phyloP scores from a whole-genome alignment of 176 grass and related monocot species.

The Pharus latifolius region DNA sequence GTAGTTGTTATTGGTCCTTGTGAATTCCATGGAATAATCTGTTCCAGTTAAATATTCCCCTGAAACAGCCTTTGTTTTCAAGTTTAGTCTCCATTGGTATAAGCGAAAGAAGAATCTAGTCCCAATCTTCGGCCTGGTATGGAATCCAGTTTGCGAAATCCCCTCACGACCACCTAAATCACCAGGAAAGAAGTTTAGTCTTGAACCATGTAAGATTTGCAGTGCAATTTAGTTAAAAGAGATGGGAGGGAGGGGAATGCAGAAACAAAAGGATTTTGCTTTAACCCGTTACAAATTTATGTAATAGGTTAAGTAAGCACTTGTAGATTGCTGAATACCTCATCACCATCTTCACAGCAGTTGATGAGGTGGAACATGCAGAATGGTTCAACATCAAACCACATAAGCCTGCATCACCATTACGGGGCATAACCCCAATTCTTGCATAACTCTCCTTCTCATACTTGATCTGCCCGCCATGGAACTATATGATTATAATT shows the following conservation, averaged over 20 bases:
- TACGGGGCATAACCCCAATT: constrained; percentile 51
- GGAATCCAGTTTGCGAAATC: constrained; percentile 25
- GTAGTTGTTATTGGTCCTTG: constrained; percentile 33
- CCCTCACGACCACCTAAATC: constrained; percentile 28
- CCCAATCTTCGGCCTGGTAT: constrained; percentile 25
- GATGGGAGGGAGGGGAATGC: not conserved
- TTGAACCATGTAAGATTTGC: not conserved
- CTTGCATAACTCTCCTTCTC: constrained; percentile 48
- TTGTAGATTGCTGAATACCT: constrained; percentile 19
- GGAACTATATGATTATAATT: not conserved
- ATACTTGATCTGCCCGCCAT: constrained; percentile 37
- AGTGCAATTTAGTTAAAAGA: not conserved
- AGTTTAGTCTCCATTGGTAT: constrained; percentile 47
- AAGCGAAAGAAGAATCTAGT: not conserved
- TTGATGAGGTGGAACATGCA: constrained; percentile 49
- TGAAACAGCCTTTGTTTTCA: constrained; percentile 26
- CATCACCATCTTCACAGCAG: constrained; percentile 41
- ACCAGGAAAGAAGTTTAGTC: not conserved
- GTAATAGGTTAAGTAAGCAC: not conserved
- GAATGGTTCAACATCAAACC: constrained; percentile 45
- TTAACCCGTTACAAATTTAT: not conserved
- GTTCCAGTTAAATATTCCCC: constrained; percentile 35
- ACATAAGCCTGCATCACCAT: constrained; percentile 40
- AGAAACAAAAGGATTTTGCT: not conserved
- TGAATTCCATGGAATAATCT: constrained; percentile 32